Conservation (phyloP, 2,329 filamentous ascomycete genomes). For the Phialocephala subalpina region DNA sequence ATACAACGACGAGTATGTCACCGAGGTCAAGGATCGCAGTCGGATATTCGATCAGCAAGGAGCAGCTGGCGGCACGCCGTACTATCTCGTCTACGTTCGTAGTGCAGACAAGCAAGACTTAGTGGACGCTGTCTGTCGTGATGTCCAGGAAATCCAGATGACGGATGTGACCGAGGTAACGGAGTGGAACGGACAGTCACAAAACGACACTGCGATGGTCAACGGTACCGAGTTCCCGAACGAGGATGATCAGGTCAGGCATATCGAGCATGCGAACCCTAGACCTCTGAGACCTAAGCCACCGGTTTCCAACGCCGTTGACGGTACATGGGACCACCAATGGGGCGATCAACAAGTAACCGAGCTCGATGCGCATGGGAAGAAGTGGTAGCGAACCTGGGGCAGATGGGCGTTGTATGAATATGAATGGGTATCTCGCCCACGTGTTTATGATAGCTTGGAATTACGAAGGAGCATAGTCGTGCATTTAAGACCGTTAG, state of each 20-base stretch:
- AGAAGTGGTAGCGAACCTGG: neutral
- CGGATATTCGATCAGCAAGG: conserved; percentile 75
- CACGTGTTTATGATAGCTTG: conserved; percentile 12
- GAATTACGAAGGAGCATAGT: neutral
- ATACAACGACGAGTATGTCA: conserved; percentile 91
- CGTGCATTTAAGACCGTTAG: neutral
- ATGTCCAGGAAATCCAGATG: conserved; percentile 41
- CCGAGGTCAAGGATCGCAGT: conserved; percentile 67
- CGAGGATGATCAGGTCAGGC: conserved; percentile 19
- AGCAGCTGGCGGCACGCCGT: conserved; percentile 74
- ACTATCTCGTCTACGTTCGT: conserved; percentile 84
- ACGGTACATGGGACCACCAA: neutral
- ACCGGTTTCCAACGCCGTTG: neutral
- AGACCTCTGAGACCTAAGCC: conserved; percentile 18
- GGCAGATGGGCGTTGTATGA: neutral
- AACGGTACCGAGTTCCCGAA: conserved; percentile 13
- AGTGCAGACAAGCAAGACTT: conserved; percentile 68
- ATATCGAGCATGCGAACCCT: conserved; percentile 20
- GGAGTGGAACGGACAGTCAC: conserved; percentile 18
- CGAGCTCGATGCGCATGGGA: conserved; percentile 1
- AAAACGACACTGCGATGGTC: neutral
- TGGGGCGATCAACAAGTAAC: neutral
- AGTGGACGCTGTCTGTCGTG: conserved; percentile 63
- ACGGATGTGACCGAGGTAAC: conserved; percentile 21
- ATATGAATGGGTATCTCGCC: neutral